A percentile compares a stretch with the other conserved stretches of the same genome.
These are phyloP conservation scores for Sclerotinia sclerotiorum DNA, from an alignment of 2,329 filamentous ascomycete genomes.

Conservation along the genomic window DNA sequence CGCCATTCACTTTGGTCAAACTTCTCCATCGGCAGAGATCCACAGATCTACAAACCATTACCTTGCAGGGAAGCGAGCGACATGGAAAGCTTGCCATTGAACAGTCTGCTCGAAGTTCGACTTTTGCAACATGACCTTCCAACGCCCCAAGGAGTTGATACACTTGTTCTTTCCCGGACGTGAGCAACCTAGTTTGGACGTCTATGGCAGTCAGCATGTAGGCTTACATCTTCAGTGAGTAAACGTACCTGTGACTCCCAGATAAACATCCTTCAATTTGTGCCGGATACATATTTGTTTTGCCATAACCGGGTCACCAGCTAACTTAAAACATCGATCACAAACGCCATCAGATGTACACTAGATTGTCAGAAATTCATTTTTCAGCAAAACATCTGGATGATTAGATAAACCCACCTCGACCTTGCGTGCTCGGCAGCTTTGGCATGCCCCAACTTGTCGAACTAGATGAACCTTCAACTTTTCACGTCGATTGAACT, in stretches of 20 bases:
- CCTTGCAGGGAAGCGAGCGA: constrained; percentile 24
- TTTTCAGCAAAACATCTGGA: background rate
- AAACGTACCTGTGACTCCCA: constrained; percentile 27
- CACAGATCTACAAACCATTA: constrained; percentile 27
- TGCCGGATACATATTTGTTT: constrained; percentile 28
- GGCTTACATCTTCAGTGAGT: background rate
- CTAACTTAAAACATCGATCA: constrained; percentile 25
- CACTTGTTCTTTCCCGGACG: constrained; percentile 16
- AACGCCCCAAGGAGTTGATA: constrained; percentile 8
- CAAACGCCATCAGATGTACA: constrained; percentile 28
- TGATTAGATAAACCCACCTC: constrained; percentile 19
- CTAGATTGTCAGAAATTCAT: constrained; percentile 18
- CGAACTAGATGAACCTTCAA: constrained; percentile 28
- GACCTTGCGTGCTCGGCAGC: constrained; percentile 27
- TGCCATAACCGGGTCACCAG: constrained; percentile 22
- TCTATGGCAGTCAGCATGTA: constrained; percentile 4
- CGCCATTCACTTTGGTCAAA: constrained; percentile 26
- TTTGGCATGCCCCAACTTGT: constrained; percentile 26
- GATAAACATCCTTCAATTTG: constrained; percentile 28
- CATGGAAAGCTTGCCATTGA: constrained; percentile 22
- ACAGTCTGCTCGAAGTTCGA: constrained; percentile 24
- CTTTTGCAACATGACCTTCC: constrained; percentile 21
- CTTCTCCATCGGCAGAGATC: constrained; percentile 28
- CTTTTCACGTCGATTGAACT: constrained; percentile 25
- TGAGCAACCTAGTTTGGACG: constrained; percentile 26